Evolutionary conservation across 306 rosid species (phyloP).

Genomic region (Acacia acuminata): DNA sequence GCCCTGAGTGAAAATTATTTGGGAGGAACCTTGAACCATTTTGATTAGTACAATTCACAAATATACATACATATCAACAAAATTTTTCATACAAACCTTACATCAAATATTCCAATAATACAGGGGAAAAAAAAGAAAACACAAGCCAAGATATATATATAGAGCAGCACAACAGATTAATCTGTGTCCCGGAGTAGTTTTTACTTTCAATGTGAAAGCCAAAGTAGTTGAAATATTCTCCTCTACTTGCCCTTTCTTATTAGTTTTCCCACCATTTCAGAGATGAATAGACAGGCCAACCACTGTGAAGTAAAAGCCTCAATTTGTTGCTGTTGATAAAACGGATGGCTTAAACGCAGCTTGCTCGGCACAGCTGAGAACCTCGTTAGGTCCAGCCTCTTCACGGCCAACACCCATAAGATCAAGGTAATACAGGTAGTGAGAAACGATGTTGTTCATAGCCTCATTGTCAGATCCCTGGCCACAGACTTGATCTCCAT

Average conservation of each 20-base stretch:
- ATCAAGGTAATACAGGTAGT: slow-evolving; percentile 81
- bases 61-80: slow-evolving; percentile 2
- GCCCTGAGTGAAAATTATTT: background rate
- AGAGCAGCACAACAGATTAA: background rate
- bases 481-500: slow-evolving; percentile 71
- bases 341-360: slow-evolving; percentile 60
- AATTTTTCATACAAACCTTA: slow-evolving; percentile 7
- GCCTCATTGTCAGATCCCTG: slow-evolving; percentile 65
- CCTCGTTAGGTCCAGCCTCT: slow-evolving; percentile 75
- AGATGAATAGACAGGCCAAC: slow-evolving; percentile 24
- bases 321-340: slow-evolving; percentile 44
- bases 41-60: slow-evolving; percentile 11
- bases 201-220: slow-evolving; percentile 12
- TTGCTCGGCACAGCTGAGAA: slow-evolving; percentile 80
- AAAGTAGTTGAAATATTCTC: slow-evolving; percentile 14
- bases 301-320: slow-evolving; percentile 28
- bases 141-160: background rate
- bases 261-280: background rate
- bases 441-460: slow-evolving; percentile 84
- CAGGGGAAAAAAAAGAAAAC: background rate
- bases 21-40: background rate
- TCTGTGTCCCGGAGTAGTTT: background rate
- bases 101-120: background rate
- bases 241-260: slow-evolving; percentile 3
- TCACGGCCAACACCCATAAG: slow-evolving; percentile 79